These are phyloP conservation scores for Chaetomium sp. DNA, from an alignment of 2,329 filamentous ascomycete species.

Conservation along the genomic window DNA sequence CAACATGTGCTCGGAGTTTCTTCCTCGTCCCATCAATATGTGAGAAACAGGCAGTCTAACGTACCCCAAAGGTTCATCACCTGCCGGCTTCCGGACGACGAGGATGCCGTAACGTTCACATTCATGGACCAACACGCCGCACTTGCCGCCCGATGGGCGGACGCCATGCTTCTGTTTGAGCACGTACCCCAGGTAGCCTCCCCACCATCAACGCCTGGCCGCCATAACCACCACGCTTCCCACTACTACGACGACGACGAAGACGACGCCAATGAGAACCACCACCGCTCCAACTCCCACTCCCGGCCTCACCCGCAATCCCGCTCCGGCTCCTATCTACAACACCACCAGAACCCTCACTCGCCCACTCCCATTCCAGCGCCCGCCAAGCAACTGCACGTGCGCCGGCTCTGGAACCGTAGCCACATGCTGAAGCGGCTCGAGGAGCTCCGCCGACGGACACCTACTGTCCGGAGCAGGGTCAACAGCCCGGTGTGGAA, in stretches of 20 bases:
- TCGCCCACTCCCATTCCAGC: neutral
- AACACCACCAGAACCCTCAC: neutral
- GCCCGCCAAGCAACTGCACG: slow-evolving; percentile 14
- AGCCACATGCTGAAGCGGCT: slow-evolving; percentile 16
- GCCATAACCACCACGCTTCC: neutral
- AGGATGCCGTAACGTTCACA: slow-evolving; percentile 23
- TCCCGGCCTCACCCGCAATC: neutral
- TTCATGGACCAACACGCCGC: slow-evolving; percentile 17
- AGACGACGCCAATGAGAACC: neutral
- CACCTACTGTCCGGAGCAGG: neutral
- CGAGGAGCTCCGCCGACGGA: slow-evolving; percentile 15
- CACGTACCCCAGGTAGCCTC: slow-evolving; percentile 1
- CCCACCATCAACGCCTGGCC: neutral
- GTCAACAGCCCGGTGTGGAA: slow-evolving; percentile 1
- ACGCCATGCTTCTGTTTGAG: slow-evolving; percentile 22
- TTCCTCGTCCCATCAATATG: no score
- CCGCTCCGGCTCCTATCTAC: neutral
- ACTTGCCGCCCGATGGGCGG: slow-evolving; percentile 18
- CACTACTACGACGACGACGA: neutral
- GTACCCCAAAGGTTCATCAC: slow-evolving; percentile 22
- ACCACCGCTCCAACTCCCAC: neutral
- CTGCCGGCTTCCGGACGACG: slow-evolving; percentile 24
- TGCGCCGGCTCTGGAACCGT: slow-evolving; percentile 23
- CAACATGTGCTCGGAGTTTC: no score
- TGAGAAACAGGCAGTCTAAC: no score